Conservation (phyloP, 2,329 filamentous ascomycete species). For the Hypoxylon sp. region DNA sequence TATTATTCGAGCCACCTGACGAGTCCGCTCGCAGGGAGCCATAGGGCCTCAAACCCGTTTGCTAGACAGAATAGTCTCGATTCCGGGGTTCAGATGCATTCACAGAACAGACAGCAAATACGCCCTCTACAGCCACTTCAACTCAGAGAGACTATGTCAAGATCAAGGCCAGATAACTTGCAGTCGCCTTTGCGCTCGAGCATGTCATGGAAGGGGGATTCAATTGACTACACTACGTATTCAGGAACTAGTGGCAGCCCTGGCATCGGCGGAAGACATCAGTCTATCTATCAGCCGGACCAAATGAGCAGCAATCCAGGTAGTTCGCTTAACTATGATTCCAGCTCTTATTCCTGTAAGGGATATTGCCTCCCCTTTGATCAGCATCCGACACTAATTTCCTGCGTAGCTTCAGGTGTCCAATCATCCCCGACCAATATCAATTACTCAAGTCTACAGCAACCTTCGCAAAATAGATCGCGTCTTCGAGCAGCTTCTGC, state of each 20-base stretch:
- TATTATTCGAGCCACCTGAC: constrained; percentile 66
- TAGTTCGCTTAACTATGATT: constrained; percentile 65
- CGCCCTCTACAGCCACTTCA: constrained; percentile 72
- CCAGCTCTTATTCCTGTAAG: constrained; percentile 68
- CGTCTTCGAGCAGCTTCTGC: constrained; percentile 64
- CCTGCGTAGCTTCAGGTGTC: constrained; percentile 60
- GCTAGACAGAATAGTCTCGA: constrained; percentile 65
- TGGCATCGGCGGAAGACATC: constrained; percentile 63
- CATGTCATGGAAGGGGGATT: constrained; percentile 75
- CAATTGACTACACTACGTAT: constrained; percentile 71
- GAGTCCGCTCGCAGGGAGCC: constrained; percentile 63
- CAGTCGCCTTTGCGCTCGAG: constrained; percentile 72
- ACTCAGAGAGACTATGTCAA: constrained; percentile 69
- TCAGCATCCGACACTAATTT: constrained; percentile 29
- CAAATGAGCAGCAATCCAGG: constrained; percentile 61
- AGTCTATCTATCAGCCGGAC: constrained; percentile 66
- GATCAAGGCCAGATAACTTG: constrained; percentile 70
- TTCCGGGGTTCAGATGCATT: constrained; percentile 62
- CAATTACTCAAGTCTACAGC: constrained; percentile 65
- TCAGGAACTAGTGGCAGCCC: constrained; percentile 64
- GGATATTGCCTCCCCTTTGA: constrained; percentile 5
- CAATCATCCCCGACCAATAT: constrained; percentile 66
- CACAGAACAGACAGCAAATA: constrained; percentile 62
- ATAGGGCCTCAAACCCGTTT: constrained; percentile 68
- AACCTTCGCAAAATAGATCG: constrained; percentile 61